Percentiles rank a stretch among this genome's conserved stretches.
Evolutionary conservation across 1,284 basidiomycete species (phyloP).

Genomic region (Rhodotorula sp.): DNA sequence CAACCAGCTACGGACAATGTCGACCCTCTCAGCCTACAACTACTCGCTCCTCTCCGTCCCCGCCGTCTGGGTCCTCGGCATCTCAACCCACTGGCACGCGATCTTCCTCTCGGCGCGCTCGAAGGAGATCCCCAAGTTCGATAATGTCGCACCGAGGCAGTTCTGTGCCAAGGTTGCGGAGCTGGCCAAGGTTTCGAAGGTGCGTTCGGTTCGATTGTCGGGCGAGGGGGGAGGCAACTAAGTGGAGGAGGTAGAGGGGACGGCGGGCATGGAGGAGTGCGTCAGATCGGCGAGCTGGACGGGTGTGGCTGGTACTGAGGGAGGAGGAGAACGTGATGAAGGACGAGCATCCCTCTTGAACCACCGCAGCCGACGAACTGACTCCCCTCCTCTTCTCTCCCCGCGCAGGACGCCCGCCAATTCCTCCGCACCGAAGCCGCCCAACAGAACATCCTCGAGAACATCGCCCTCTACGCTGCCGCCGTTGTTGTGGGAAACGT

Average conservation of each 20-base stretch:
- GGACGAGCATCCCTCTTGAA: neutral
- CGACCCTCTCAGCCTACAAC: conserved; percentile 11
- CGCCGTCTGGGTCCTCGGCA: conserved; percentile 15
- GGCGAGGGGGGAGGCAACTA: too few relatives aligned
- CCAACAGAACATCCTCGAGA: conserved; percentile 25
- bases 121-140: conserved; percentile 25
- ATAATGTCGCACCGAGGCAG: conserved; percentile 22
- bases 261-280: too few relatives aligned
- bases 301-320: too few relatives aligned
- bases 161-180: conserved; percentile 3
- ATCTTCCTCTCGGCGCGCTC: conserved; percentile 1
- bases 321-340: too few relatives aligned
- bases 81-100: conserved; percentile 12
- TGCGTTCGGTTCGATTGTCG: neutral
- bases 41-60: conserved; percentile 28
- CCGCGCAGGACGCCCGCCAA: conserved; percentile 10
- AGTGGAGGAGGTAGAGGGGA: too few relatives aligned
- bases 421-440: conserved; percentile 21
- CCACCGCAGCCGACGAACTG: neutral
- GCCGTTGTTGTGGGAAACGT: conserved; percentile 25
- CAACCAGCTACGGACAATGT: neutral
- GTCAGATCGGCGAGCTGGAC: too few relatives aligned
- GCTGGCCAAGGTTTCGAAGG: conserved; percentile 11
- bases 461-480: conserved; percentile 8
- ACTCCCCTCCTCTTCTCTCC: neutral